Base-by-base conservation (phyloP, 345 rosid genomes). In the Pistacia atlantica region DNA sequence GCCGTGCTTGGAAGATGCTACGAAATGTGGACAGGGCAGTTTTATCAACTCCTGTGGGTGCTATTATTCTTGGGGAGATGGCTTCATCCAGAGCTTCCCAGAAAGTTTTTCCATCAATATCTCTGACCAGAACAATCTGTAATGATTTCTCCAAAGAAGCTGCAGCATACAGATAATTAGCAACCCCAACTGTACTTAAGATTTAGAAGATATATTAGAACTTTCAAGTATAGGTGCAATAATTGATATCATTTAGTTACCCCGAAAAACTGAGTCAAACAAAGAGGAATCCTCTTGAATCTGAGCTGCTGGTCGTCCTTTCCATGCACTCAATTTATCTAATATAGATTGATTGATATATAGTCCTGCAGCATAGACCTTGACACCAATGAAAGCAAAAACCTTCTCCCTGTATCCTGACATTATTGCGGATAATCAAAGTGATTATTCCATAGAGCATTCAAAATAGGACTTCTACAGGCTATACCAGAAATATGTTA, bases 61-160 rank as follows among this genome's bases (percentile, higher is more conserved):
- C 79, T 78, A 85, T 87, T 69, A 95, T 86, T 82, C 97, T 87
- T 13, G 92, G 97, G 64, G 97, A 81, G 31, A 93, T 79, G 64
- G 93, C 91, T 70, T 88, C 95, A 74, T 92, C 90, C 73, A 95
- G 78, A 75, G 98, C 97, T 82, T 89, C 93, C 97, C 95, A 95
- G 71, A 93, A 95, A 65, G 98, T 92, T 88, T 93, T 92, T 33
- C 98, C 99, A 82, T 93, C 99, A 49, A 95, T 84, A 75, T 95
- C 96, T 84, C 99, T 90, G 65, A 95, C 97, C 60, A 95, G 94
- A 74, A 91, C 90, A 80, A 92, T 92, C 92, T 84, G 82, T 59
- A 95, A 72, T 62, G 20, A 13, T 79, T 95, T 95, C 83, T 93
- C 95, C 7, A 52, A 71, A 69, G 90, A 82, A 84, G 80, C 97